Percentiles rank a stretch among this genome's conserved stretches.
These are phyloP conservation scores for Whalleya microplaca DNA, from an alignment of 2,329 filamentous ascomycete species.

Conservation along the genomic window DNA sequence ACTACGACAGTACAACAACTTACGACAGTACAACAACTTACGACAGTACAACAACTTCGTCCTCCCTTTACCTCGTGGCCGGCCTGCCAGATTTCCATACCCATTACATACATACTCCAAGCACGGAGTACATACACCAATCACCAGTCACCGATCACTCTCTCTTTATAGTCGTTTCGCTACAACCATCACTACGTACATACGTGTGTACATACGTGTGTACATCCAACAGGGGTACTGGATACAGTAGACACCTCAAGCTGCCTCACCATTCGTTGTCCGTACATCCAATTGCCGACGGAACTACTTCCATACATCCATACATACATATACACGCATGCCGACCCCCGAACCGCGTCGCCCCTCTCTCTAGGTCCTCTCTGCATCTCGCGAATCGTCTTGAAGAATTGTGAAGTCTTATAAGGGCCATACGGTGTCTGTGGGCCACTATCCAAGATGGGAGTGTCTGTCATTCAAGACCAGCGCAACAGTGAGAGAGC, in stretches of 20 bases:
- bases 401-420: slow-evolving; percentile 5
- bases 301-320: neutral
- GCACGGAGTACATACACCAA: no score
- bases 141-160: neutral
- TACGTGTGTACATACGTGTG: no score
- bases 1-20: neutral
- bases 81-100: neutral
- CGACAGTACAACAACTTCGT: neutral
- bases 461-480: slow-evolving; percentile 80
- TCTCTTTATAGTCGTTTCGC: neutral
- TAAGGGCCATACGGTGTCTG: slow-evolving; percentile 16
- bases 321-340: neutral
- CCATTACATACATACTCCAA: no score
- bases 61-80: neutral
- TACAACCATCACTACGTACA: neutral
- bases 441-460: slow-evolving; percentile 64
- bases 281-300: no score
- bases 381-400: slow-evolving; percentile 3
- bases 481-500: slow-evolving; percentile 71
- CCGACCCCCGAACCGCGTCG: slow-evolving; percentile 3
- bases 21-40: neutral
- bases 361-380: slow-evolving; percentile 1
- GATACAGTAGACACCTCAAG: no score
- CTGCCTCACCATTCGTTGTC: no score
- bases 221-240: neutral